Evolutionary conservation across 306 rosid species (phyloP).

Genomic region (Ceratonia siliqua): DNA sequence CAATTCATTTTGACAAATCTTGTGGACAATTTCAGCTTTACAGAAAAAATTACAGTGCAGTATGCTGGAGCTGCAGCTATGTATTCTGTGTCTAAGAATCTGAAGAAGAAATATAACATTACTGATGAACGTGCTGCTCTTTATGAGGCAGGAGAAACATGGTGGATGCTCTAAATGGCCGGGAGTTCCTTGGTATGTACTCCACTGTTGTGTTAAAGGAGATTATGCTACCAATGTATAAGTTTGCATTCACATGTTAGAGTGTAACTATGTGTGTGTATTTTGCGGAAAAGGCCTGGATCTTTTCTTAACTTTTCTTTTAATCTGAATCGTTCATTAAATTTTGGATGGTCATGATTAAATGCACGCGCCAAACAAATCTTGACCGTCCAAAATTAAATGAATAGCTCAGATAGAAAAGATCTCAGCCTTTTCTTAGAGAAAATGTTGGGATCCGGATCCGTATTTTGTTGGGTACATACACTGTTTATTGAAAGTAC

Average conservation of each 20-base stretch:
- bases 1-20: background rate
- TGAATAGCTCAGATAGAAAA: no score
- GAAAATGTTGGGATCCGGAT: no score
- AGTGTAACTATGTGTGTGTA: background rate
- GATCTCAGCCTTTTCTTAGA: no score
- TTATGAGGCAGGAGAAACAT: slow-evolving; percentile 94
- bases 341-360: no score
- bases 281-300: no score
- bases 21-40: slow-evolving; percentile 81
- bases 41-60: slow-evolving; percentile 77
- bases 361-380: no score
- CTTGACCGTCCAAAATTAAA: no score
- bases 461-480: no score
- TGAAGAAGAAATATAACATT: slow-evolving; percentile 92
- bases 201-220: slow-evolving; percentile 18
- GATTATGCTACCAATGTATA: background rate
- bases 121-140: slow-evolving; percentile 92
- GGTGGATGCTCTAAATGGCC: slow-evolving; percentile 87
- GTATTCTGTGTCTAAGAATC: slow-evolving; percentile 93
- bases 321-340: no score
- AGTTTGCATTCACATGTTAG: slow-evolving; percentile 1
- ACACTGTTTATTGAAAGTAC: background rate
- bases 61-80: slow-evolving; percentile 98
- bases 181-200: slow-evolving; percentile 82
- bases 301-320: no score